Evolutionary conservation across 2,329 filamentous ascomycete genomes (phyloP), one percentile per base, ranked within the genome.

Genomic region (Xylaria sp.): DNA sequence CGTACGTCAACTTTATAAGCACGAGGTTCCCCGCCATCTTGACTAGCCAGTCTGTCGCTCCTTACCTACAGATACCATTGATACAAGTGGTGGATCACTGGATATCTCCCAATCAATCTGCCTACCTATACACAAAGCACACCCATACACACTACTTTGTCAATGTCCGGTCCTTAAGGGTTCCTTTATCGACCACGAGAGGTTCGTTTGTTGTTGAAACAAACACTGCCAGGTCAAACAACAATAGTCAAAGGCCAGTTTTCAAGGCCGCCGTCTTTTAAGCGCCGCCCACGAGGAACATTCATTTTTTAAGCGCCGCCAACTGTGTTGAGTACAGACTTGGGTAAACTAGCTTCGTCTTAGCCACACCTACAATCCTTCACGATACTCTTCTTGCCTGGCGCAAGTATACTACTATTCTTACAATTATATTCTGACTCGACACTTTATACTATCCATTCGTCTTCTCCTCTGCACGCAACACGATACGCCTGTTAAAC

Each of bases 41-140:
- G 31, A 47, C 25, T 38, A 47, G 6, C 57, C 49, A 15, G 15
- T 40, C 21, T 49, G 72, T 76, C 75, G 58, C 67, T 77, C 74
- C 66, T 76, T 76, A 72, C 43, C 35, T 40, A 53, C 5, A 5
- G 23, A 46, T 38, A 40, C 37, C 31, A 38, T 49, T 47, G 45
- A 47, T 23, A 42, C n/a, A 47, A 43, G 46, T n/a, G 46, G 28
- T 9, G 17, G 23, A 47, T 51, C 35, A 28, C 25, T 31, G 28
- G 28, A 5, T 58, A 31, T 28, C 45, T 47, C 4, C 37, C 35
- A 21, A 33, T 31, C 15, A 42, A 43, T 17, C 37, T 17, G 14
- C 45, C 7, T 43, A 28, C n/a, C n/a, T n/a, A n/a, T n/a, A n/a
- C 25, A 51, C 28, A 43, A 50, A 35, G 38, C 28, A 53, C 31